phyloP scores from a whole-genome alignment of 257 asterid genomes.

The Ehretia macrophylla region DNA sequence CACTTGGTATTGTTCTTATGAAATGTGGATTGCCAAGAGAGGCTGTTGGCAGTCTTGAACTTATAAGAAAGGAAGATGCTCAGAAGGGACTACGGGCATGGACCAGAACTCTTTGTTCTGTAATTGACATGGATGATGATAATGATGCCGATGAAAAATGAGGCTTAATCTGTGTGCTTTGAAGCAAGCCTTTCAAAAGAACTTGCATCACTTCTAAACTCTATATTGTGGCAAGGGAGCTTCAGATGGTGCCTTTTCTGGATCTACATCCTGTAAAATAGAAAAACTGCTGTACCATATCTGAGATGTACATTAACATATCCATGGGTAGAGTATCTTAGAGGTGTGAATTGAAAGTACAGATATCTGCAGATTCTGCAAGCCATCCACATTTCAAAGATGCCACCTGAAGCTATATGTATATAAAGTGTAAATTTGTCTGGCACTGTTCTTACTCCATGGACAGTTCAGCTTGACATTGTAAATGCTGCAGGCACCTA shows the following conservation, averaged over 20 bases:
- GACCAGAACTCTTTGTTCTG: conserved; percentile 55
- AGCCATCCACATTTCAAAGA: too few species aligned
- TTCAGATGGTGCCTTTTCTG: neutral
- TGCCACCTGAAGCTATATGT: too few species aligned
- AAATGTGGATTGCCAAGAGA: conserved; percentile 76
- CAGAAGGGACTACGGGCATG: conserved; percentile 53
- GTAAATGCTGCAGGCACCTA: too few species aligned
- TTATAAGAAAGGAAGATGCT: conserved; percentile 40
- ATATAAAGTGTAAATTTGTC: too few species aligned
- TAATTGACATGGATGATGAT: conserved; percentile 33
- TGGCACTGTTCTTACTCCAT: too few species aligned
- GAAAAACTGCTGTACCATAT: too few species aligned
- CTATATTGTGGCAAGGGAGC: too few species aligned
- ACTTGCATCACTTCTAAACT: neutral
- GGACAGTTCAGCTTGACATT: too few species aligned
- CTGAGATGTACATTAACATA: too few species aligned
- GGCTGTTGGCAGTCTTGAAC: conserved; percentile 54
- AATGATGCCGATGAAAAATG: conserved; percentile 12
- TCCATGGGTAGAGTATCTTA: too few species aligned
- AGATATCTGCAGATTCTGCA: too few species aligned
- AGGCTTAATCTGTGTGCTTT: conserved; percentile 8
- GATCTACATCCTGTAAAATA: neutral
- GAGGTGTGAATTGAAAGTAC: too few species aligned
- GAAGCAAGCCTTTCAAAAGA: neutral
- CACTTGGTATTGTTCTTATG: conserved; percentile 59